Evolutionary conservation across 805 yeast species (phyloP).

Genomic region (Yarrowia keelungensis): DNA sequence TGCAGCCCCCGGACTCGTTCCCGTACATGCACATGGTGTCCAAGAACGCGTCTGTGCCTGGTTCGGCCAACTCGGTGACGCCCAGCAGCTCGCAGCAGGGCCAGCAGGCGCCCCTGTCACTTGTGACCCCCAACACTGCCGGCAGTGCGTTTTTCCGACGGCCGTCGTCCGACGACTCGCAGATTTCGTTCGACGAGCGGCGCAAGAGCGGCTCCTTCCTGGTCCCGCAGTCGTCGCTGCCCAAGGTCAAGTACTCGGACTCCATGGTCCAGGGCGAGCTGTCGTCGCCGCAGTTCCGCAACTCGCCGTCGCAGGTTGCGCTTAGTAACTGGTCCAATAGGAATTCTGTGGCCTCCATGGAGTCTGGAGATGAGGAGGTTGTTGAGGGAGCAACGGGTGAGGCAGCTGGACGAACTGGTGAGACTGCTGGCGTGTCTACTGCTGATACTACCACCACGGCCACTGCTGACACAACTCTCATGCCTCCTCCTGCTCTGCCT

Average conservation of each 20-base stretch:
- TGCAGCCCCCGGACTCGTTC: slow-evolving; percentile 31
- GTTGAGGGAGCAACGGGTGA: not conserved
- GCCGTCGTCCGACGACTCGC: slow-evolving; percentile 31
- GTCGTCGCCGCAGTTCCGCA: slow-evolving; percentile 31
- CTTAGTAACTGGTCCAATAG: slow-evolving; percentile 32
- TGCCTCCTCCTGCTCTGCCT: slow-evolving; percentile 10
- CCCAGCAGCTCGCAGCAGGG: not conserved
- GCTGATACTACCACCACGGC: not conserved
- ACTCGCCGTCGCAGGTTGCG: slow-evolving; percentile 28
- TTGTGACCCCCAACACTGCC: slow-evolving; percentile 5
- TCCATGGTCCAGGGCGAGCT: slow-evolving; percentile 38
- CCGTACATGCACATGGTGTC: slow-evolving; percentile 27
- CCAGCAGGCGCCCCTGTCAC: slow-evolving; percentile 1
- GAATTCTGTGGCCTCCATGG: slow-evolving; percentile 10
- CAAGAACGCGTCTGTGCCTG: slow-evolving; percentile 26
- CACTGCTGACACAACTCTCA: not conserved
- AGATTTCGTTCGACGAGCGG: slow-evolving; percentile 36
- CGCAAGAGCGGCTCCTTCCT: slow-evolving; percentile 31
- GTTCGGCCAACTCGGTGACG: slow-evolving; percentile 29
- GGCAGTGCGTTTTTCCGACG: slow-evolving; percentile 13
- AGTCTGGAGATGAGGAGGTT: slow-evolving; percentile 2
- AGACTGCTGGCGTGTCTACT: too few relatives aligned
- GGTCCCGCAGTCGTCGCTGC: slow-evolving; percentile 37
- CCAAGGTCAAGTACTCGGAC: slow-evolving; percentile 37
- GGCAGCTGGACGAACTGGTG: too few relatives aligned